phyloP scores from a whole-genome alignment of 2,329 filamentous ascomycete genomes.

The Xylariaceae sp. region DNA sequence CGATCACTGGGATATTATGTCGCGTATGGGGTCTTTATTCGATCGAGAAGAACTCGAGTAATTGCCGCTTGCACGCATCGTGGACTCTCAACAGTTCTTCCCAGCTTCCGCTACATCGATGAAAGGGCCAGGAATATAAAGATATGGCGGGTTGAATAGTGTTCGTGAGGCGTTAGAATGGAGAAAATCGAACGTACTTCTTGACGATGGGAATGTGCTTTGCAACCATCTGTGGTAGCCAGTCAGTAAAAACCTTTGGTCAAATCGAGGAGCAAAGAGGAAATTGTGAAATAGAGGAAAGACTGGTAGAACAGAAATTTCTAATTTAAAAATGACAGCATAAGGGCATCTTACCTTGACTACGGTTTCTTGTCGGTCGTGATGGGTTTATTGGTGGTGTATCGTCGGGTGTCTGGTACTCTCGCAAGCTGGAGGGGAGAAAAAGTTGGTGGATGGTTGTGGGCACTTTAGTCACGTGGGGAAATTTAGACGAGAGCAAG shows the following conservation, averaged over 20 bases:
- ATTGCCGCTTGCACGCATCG: slow-evolving; percentile 11
- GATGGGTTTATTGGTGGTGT: slow-evolving; percentile 37
- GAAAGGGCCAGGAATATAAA: not conserved
- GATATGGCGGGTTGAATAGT: slow-evolving; percentile 4
- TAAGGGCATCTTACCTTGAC: slow-evolving; percentile 35
- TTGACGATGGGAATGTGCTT: slow-evolving; percentile 99
- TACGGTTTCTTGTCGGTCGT: slow-evolving; percentile 35
- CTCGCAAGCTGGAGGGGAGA: slow-evolving; percentile 32
- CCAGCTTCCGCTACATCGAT: not conserved
- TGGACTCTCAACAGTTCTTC: not conserved
- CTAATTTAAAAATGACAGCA: not conserved
- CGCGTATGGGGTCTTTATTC: not conserved
- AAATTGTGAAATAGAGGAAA: not conserved
- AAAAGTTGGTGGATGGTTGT: slow-evolving; percentile 33
- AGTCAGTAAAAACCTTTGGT: slow-evolving; percentile 28
- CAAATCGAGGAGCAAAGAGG: too few species aligned
- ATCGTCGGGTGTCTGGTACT: slow-evolving; percentile 34
- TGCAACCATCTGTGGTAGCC: slow-evolving; percentile 82
- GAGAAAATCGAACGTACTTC: slow-evolving; percentile 76
- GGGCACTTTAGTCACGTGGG: slow-evolving; percentile 30
- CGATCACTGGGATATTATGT: not conserved
- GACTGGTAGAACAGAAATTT: not conserved
- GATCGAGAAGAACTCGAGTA: not conserved
- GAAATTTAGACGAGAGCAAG: slow-evolving; percentile 31
- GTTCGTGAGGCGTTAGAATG: slow-evolving; percentile 20